Percentiles rank a stretch among this genome's conserved stretches.
These are phyloP conservation scores for Filobasidium wieringae DNA, from an alignment of 768 basidiomycete species.

Conservation along the genomic window DNA sequence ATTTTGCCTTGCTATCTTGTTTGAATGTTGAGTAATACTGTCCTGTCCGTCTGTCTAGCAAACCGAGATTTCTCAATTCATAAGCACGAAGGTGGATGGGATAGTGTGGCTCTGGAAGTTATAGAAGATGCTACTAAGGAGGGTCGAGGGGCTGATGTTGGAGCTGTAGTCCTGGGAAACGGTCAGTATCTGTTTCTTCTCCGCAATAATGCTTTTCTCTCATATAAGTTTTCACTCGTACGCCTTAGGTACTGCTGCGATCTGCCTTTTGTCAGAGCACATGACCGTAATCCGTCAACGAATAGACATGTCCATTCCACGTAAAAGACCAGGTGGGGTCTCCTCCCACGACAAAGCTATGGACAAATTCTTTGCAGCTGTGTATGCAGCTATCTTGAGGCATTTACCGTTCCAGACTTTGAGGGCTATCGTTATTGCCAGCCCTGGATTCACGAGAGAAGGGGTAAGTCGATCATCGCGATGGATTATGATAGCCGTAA, in stretches of 20 bases:
- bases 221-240: background rate
- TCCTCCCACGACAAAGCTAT: conserved; percentile 88
- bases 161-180: conserved; percentile 90
- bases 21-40: background rate
- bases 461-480: conserved; percentile 51
- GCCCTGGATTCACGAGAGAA: conserved; percentile 91
- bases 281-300: conserved; percentile 90
- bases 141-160: conserved; percentile 92
- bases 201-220: background rate
- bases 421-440: conserved; percentile 87
- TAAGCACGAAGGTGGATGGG: conserved; percentile 73
- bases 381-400: conserved; percentile 76
- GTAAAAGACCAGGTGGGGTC: conserved; percentile 71
- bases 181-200: conserved; percentile 40
- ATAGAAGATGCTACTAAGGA: conserved; percentile 80
- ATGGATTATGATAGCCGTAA: no score
- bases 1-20: background rate
- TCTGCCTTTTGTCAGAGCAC: conserved; percentile 90
- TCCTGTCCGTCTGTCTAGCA: conserved; percentile 30
- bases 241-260: conserved; percentile 62
- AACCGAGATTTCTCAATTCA: conserved; percentile 84
- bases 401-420: conserved; percentile 78
- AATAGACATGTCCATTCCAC: conserved; percentile 74
- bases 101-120: conserved; percentile 68
- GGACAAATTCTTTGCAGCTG: conserved; percentile 62